Evolutionary conservation across 2,329 filamentous ascomycete genomes (phyloP), one percentile per base, ranked within the genome.

Genomic region (Pseudopithomyces chartarum): DNA sequence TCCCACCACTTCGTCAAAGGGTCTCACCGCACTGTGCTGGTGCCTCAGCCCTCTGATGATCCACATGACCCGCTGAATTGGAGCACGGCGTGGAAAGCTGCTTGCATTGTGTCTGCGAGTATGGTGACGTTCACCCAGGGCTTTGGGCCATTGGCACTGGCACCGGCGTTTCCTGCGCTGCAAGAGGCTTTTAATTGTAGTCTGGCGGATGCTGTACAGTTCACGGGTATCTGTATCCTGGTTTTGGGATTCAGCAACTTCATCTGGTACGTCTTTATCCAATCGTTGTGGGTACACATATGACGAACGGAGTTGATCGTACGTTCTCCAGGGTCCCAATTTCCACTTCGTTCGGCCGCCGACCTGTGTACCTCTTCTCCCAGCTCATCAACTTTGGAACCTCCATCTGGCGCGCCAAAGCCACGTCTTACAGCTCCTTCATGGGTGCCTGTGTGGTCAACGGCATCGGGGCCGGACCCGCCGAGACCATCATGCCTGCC

Each of bases 361-460:
- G 84, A 36, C 82, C 82, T 0, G 84, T 85, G 1, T 77, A 79
- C 51, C 81, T 86, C 38, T 64, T 79, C 46, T 84, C 82, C 2
- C 80, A 80, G 15, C 62, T 85, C 33, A 76, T 86, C 57, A 84
- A 81, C 62, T 74, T 85, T 26, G 80, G 74, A 2, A 81, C 81
- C 15, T 80, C 78, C 22, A 83, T 86, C 57, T 86, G 84, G 85
- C 80, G 85, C 59, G 86, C 85, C 0, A 76, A 75, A 47, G 85
- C 87, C 6, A 81, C 76, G 15, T 80, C 79, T 0, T 89, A 89
- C 65, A 75, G 77, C 49, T 84, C 82, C 47, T 89, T 88, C 67
- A 87, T 89, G 84, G 87, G 85, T 4, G 86, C 82, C 48, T 86
- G 78, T 54, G 78, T 86, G 7, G 76, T 89, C 6, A 87, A 87